Base-by-base conservation (phyloP, 2,329 filamentous ascomycete genomes). In the Orbilia brochopaga region DNA sequence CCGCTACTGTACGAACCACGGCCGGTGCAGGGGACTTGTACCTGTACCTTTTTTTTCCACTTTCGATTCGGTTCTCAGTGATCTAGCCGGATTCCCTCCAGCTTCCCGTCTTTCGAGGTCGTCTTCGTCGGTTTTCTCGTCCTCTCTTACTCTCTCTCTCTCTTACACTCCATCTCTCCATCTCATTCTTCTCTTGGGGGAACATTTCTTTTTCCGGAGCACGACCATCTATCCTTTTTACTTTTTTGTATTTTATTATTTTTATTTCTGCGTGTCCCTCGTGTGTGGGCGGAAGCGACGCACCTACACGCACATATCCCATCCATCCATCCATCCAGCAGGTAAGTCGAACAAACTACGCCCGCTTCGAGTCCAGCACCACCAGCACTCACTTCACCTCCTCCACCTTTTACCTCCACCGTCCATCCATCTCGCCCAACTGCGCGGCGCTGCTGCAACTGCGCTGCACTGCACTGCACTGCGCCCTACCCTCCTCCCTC, bases 211-310 rank as follows among this genome's bases (percentile, higher is more conserved):
- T n/a, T n/a, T n/a, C n/a, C n/a, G n/a, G n/a, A 32, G 4, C 4
- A 32, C 27, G 27, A 32, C 27, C 58, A 46, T 53, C 30, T 21
- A 32, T 23, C 55, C 46, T 51, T 27, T 46, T n/a, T 30, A 32
- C 27, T 60, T 50, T 35, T 44, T 54, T 32, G 15, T 24, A 42
- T 21, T 11, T 21, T 52, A 6, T 15, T 37, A 58, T 69, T 73
- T 75, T 75, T 76, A 76, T 77, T 77, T 75, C 67, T 73, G 73
- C 63, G 37, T 8, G 10, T 32, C 50, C 17, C 23, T 64, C 54
- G 42, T 46, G 27, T 65, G 27, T 65, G 53, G 44, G 54, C 55
- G 54, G 54, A 59, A 60, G 62, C 54, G 62, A 59, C 62, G 19
- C 58, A 61, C 50, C 8, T 35, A 53, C 50, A 53, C 63, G 55